phyloP scores from a whole-genome alignment of 2,329 filamentous ascomycete genomes.

The Stachybotrys echinatus region DNA sequence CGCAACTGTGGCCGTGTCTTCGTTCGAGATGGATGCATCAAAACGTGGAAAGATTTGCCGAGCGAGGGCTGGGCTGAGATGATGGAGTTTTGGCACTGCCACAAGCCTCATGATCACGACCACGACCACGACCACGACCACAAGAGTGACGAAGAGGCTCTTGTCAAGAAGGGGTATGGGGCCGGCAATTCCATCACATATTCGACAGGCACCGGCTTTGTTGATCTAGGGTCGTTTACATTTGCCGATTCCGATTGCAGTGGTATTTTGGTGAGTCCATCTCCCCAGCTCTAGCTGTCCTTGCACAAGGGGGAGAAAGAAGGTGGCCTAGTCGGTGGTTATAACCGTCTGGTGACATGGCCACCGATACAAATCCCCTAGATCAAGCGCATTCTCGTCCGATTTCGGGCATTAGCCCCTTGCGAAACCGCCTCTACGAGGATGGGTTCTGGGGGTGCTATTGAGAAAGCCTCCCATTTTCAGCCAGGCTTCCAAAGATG shows the following conservation, averaged over 20 bases:
- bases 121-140: slow-evolving; percentile 38
- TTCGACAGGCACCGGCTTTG: slow-evolving; percentile 62
- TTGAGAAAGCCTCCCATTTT: slow-evolving; percentile 33
- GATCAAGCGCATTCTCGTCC: slow-evolving; percentile 32
- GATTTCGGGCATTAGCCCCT: slow-evolving; percentile 11
- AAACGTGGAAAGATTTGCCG: slow-evolving; percentile 83
- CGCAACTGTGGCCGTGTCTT: slow-evolving; percentile 32
- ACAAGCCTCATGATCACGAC: slow-evolving; percentile 70
- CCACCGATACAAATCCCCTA: slow-evolving; percentile 68
- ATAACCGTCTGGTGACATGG: slow-evolving; percentile 45
- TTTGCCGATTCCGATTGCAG: slow-evolving; percentile 62
- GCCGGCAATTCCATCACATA: slow-evolving; percentile 70
- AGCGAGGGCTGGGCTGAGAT: slow-evolving; percentile 99
- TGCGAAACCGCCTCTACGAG: slow-evolving; percentile 30
- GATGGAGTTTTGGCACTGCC: slow-evolving; percentile 99
- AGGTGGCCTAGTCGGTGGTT: slow-evolving; percentile 51
- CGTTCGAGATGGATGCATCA: slow-evolving; percentile 32
- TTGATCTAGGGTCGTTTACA: slow-evolving; percentile 75
- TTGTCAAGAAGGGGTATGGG: slow-evolving; percentile 72
- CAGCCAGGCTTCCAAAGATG: slow-evolving; percentile 43
- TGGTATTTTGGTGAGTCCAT: slow-evolving; percentile 28
- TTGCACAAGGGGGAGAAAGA: slow-evolving; percentile 43
- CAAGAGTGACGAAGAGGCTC: slow-evolving; percentile 32
- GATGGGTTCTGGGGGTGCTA: slow-evolving; percentile 33
- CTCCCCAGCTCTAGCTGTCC: slow-evolving; percentile 8